Evolutionary conservation across 1,284 basidiomycete genomes (phyloP).

Genomic region (Moesziomyces sp.): DNA sequence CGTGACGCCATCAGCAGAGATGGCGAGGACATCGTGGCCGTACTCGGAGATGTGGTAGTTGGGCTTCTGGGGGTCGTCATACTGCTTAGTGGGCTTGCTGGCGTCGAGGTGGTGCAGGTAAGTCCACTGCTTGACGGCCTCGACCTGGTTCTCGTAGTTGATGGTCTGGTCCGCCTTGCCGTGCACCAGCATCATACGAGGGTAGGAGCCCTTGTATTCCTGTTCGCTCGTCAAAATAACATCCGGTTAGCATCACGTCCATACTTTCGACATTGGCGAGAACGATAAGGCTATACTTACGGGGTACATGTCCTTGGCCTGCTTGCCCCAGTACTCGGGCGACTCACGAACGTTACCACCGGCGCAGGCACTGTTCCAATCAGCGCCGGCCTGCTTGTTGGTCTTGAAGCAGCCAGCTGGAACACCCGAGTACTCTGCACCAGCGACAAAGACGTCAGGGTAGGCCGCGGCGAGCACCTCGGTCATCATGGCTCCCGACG

Average conservation of each 20-base stretch:
- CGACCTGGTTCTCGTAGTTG: slow-evolving; percentile 22
- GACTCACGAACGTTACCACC: slow-evolving; percentile 6
- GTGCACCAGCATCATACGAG: slow-evolving; percentile 28
- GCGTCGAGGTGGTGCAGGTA: slow-evolving; percentile 12
- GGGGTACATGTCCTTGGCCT: slow-evolving; percentile 19
- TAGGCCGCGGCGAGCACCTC: slow-evolving; percentile 11
- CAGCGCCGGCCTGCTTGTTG: not conserved
- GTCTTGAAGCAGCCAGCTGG: slow-evolving; percentile 26
- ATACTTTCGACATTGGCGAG: too few relatives aligned
- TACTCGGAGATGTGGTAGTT: slow-evolving; percentile 23
- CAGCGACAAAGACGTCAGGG: slow-evolving; percentile 13
- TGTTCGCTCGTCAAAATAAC: not conserved
- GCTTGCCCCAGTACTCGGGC: slow-evolving; percentile 13
- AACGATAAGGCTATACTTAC: slow-evolving; percentile 2
- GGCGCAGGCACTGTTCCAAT: slow-evolving; percentile 25
- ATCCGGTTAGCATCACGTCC: too few relatives aligned
- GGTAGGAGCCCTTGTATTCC: slow-evolving; percentile 9
- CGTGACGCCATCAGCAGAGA: slow-evolving; percentile 20
- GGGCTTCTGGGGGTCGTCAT: not conserved
- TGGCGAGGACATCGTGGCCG: slow-evolving; percentile 15
- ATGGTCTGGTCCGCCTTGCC: slow-evolving; percentile 17
- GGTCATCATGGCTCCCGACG: slow-evolving; percentile 21
- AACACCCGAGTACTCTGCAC: slow-evolving; percentile 21
- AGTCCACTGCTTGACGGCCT: slow-evolving; percentile 30
- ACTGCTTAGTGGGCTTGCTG: slow-evolving; percentile 5